A percentile compares a stretch with the other conserved stretches of the same genome.
Conservation (phyloP, 1,139 yeast species). For the Yamadazyma atmosphaerica region DNA sequence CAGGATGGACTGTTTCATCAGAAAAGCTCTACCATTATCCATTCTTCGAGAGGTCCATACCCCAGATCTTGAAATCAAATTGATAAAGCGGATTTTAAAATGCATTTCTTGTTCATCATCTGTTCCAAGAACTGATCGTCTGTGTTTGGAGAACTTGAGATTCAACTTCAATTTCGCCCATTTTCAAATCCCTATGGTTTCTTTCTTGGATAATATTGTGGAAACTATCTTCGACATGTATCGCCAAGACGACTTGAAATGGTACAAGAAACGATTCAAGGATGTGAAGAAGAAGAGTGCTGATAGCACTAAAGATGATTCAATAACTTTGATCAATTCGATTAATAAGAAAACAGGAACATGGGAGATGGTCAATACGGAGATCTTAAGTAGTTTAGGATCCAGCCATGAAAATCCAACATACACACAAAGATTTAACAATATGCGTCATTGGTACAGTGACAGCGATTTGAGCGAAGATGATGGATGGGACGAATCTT, state of each 20-base stretch:
- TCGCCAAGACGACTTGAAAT: slow-evolving; percentile 6
- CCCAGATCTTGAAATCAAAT: not conserved
- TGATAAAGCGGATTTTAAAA: not conserved
- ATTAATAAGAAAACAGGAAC: slow-evolving; percentile 32
- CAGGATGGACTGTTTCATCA: not conserved
- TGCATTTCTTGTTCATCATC: not conserved
- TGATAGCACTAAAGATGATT: slow-evolving; percentile 11
- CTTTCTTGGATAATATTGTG: slow-evolving; percentile 21
- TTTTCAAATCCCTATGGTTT: slow-evolving; percentile 28
- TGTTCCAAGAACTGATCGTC: too few relatives aligned
- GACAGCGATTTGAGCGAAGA: slow-evolving; percentile 3
- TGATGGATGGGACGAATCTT: not conserved
- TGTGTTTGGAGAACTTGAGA: slow-evolving; percentile 25
- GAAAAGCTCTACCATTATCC: not conserved
- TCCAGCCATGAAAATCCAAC: not conserved
- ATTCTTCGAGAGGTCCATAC: not conserved
- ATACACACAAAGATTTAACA: slow-evolving; percentile 1
- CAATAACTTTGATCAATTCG: slow-evolving; percentile 26
- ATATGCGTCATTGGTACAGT: not conserved
- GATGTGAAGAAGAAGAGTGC: slow-evolving; percentile 6
- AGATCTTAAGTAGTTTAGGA: not conserved
- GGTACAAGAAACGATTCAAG: not conserved
- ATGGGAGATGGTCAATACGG: slow-evolving; percentile 23
- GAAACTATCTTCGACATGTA: slow-evolving; percentile 11
- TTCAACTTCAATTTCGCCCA: slow-evolving; percentile 39